A percentile compares a stretch with the other conserved stretches of the same genome.
Conservation (phyloP, 202 grass and related monocot species). For the Zizania palustris region DNA sequence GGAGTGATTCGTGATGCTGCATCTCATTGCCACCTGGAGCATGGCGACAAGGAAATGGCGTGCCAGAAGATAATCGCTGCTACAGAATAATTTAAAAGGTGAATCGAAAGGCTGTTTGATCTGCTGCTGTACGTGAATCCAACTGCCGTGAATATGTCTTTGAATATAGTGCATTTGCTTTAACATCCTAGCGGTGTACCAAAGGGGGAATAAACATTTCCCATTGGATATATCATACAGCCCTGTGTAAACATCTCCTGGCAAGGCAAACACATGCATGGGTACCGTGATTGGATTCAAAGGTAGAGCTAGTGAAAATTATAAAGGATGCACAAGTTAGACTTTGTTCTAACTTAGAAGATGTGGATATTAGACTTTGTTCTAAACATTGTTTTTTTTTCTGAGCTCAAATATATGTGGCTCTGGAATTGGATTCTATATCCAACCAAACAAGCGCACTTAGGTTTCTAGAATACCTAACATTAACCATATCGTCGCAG, state of each 20-base stretch:
- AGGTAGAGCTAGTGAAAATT: no score
- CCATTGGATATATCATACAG: neutral
- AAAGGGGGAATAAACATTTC: neutral
- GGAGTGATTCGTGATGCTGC: neutral
- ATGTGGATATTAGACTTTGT: no score
- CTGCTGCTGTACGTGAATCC: neutral
- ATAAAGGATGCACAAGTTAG: no score
- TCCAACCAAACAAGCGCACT: neutral
- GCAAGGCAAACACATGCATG: neutral
- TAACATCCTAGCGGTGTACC: neutral
- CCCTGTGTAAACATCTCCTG: neutral
- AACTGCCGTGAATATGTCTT: neutral
- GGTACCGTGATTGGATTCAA: neutral
- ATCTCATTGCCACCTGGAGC: neutral
- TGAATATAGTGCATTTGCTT: constrained; percentile 1
- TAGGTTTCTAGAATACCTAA: constrained; percentile 6
- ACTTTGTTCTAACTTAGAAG: no score
- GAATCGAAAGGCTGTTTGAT: neutral
- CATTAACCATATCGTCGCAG: neutral
- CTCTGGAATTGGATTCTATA: neutral
- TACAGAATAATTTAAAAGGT: constrained; percentile 23
- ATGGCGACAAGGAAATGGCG: neutral
- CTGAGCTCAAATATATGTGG: no score
- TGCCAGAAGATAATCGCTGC: neutral
- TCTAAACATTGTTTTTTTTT: no score